Evolutionary conservation across 768 basidiomycete species (phyloP).

Genomic region (Lactarius sp.): DNA sequence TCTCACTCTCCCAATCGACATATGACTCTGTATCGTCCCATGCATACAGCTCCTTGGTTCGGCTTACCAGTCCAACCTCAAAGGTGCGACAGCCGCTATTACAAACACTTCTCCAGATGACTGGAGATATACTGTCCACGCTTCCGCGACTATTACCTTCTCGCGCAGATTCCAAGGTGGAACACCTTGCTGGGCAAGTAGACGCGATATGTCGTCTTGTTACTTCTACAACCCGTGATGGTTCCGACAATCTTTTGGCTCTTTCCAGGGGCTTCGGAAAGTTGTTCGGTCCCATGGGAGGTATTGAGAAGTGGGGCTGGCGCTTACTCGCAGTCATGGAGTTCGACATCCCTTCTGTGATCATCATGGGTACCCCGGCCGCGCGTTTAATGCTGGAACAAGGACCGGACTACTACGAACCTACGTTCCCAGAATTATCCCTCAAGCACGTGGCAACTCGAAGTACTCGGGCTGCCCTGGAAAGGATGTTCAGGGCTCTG

Average conservation of each 20-base stretch:
- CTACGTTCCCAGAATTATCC: conserved; percentile 54
- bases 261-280: conserved; percentile 52
- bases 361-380: conserved; percentile 43
- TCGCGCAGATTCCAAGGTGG: conserved; percentile 69
- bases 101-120: conserved; percentile 56
- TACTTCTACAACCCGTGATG: conserved; percentile 22
- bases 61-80: conserved; percentile 42
- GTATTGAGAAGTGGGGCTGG: conserved; percentile 93
- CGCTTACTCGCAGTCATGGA: conserved; percentile 76
- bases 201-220: conserved; percentile 61
- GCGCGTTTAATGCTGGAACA: conserved; percentile 55
- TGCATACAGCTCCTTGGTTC: conserved; percentile 45
- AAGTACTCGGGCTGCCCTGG: conserved; percentile 50
- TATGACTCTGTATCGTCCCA: conserved; percentile 47
- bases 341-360: conserved; percentile 52
- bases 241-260: conserved; percentile 33
- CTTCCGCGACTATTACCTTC: conserved; percentile 69
- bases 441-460: conserved; percentile 53
- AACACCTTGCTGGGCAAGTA: conserved; percentile 61
- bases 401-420: conserved; percentile 35
- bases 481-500: conserved; percentile 66
- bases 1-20: conserved; percentile 62
- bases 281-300: conserved; percentile 74
- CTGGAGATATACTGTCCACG: conserved; percentile 57
- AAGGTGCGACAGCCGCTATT: conserved; percentile 43